These are phyloP conservation scores for Pyrrhoderma lamaoense DNA, from an alignment of 1,284 basidiomycete species.

Conservation along the genomic window DNA sequence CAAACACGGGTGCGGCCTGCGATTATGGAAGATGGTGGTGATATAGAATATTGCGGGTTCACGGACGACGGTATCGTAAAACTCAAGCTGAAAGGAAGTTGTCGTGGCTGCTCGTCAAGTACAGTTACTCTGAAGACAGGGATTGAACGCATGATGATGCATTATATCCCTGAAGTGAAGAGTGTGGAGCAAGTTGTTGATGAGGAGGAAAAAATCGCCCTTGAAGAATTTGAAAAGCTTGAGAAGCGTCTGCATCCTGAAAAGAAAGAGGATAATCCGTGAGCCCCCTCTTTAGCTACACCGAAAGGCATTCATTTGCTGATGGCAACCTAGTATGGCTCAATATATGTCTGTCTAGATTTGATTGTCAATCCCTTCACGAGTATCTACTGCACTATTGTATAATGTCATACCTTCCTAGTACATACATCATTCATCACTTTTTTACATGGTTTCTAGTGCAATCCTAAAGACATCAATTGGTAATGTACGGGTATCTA, in stretches of 20 bases:
- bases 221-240: conserved; percentile 89
- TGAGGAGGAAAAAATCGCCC: conserved; percentile 82
- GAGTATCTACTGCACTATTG: background rate
- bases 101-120: conserved; percentile 88
- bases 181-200: conserved; percentile 96
- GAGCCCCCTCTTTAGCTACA: conserved; percentile 23
- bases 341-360: conserved; percentile 56
- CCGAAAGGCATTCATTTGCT: conserved; percentile 8
- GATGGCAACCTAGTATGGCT: conserved; percentile 47
- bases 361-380: background rate
- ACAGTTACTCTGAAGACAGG: conserved; percentile 94
- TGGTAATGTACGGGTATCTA: no score
- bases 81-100: conserved; percentile 93
- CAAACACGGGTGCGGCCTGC: conserved; percentile 94
- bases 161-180: conserved; percentile 97
- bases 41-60: conserved; percentile 79
- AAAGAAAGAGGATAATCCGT: conserved; percentile 34
- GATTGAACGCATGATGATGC: conserved; percentile 98
- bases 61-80: conserved; percentile 53
- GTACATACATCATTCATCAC: no score
- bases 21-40: conserved; percentile 93
- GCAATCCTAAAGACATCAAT: no score
- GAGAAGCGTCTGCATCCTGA: conserved; percentile 63
- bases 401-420: no score
- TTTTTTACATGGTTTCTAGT: no score